Percentiles rank a stretch among this genome's conserved stretches.
Conservation (phyloP, 1,139 yeast genomes). For the Geotrichum siamense region DNA sequence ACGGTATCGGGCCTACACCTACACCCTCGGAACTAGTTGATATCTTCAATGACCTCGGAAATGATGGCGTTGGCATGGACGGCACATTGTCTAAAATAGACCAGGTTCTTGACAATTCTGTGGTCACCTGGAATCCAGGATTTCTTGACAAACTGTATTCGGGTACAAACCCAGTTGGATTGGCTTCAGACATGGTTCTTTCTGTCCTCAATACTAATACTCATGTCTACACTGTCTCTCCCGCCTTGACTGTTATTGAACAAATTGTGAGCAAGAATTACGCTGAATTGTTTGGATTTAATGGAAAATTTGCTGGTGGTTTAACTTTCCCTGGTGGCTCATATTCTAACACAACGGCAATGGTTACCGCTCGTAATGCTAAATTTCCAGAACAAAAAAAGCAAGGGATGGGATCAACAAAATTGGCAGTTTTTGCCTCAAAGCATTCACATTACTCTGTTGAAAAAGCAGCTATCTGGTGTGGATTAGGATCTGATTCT, state of each 20-base stretch:
- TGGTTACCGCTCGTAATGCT: conserved; percentile 68
- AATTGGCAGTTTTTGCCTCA: conserved; percentile 66
- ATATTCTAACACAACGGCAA: conserved; percentile 73
- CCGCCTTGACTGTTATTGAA: conserved; percentile 70
- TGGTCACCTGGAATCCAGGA: conserved; percentile 83
- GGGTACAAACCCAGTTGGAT: conserved; percentile 77
- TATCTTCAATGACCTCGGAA: conserved; percentile 27
- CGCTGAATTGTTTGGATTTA: conserved; percentile 59
- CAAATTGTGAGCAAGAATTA: conserved; percentile 60
- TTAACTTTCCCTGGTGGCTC: conserved; percentile 84
- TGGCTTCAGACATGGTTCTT: conserved; percentile 62
- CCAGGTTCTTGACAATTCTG: conserved; percentile 56
- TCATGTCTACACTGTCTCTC: conserved; percentile 82
- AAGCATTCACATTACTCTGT: conserved; percentile 75
- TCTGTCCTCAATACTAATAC: conserved; percentile 74
- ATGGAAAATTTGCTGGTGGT: conserved; percentile 59
- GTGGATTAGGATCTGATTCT: conserved; percentile 60
- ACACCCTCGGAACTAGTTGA: conserved; percentile 36
- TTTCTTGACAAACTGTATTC: conserved; percentile 81
- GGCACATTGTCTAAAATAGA: conserved; percentile 49
- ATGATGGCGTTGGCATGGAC: conserved; percentile 30
- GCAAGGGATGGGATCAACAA: conserved; percentile 47
- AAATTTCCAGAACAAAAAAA: conserved; percentile 63
- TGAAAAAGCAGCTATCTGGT: conserved; percentile 71
- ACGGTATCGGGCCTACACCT: not conserved